phyloP scores from a whole-genome alignment of 177 flowering plant genomes.

The Telopea speciosissima region DNA sequence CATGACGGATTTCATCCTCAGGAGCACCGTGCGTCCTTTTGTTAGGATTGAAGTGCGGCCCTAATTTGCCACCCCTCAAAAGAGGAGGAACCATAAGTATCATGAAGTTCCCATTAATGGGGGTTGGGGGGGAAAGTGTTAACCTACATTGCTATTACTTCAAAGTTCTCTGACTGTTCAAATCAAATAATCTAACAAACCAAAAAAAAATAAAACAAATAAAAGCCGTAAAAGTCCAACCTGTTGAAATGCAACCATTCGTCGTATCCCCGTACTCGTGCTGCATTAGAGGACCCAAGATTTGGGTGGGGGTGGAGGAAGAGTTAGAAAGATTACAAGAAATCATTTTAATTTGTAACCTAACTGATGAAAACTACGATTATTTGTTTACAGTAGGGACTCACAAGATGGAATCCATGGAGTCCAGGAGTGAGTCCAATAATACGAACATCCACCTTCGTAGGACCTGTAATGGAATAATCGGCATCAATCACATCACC shows the following conservation, averaged over 20 bases:
- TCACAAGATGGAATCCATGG: conserved; percentile 89
- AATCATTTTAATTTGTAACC: not conserved
- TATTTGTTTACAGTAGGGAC: conserved; percentile 14
- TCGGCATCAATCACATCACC: not conserved
- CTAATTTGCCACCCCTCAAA: conserved; percentile 21
- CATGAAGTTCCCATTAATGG: not conserved
- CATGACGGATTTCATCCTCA: conserved; percentile 87
- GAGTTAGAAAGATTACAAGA: conserved; percentile 6
- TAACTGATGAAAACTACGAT: not conserved
- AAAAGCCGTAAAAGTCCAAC: too few relatives aligned
- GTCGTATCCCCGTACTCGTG: conserved; percentile 95
- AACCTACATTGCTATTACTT: conserved; percentile 5
- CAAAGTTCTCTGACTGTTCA: not conserved
- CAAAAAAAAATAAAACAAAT: not conserved
- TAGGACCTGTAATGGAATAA: conserved; percentile 48
- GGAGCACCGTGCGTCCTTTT: conserved; percentile 92
- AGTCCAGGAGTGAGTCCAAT: conserved; percentile 79
- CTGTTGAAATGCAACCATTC: conserved; percentile 96
- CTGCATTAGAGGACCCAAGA: conserved; percentile 31
- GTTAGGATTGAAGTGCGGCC: conserved; percentile 89
- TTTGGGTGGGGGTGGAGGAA: not conserved
- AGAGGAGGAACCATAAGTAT: not conserved
- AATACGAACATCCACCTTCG: conserved; percentile 74
- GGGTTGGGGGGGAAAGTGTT: not conserved
- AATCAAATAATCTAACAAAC: not conserved